Conservation (phyloP, 2,329 filamentous ascomycete genomes). For the Alternaria sp. region DNA sequence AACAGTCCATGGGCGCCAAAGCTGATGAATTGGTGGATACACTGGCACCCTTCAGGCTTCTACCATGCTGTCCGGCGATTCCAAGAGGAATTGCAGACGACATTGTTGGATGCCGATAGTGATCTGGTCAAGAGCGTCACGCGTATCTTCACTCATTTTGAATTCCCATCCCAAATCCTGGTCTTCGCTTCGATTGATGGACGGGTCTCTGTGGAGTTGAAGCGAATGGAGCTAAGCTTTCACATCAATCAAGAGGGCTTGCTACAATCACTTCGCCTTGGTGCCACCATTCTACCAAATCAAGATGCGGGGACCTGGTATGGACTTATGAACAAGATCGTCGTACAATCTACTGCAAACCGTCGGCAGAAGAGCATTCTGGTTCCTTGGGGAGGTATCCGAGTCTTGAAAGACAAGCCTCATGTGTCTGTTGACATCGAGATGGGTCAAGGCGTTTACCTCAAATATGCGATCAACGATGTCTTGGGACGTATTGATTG, state of each 20-base stretch:
- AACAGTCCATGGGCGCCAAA: slow-evolving; percentile 54
- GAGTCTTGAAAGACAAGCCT: slow-evolving; percentile 30
- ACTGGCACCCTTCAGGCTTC: slow-evolving; percentile 32
- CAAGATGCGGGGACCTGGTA: slow-evolving; percentile 70
- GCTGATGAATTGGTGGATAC: slow-evolving; percentile 53
- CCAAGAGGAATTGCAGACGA: slow-evolving; percentile 39
- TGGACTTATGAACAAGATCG: slow-evolving; percentile 66
- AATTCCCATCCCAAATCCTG: slow-evolving; percentile 54
- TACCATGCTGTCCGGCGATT: slow-evolving; percentile 15
- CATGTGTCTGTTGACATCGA: slow-evolving; percentile 58
- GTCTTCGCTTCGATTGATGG: slow-evolving; percentile 56
- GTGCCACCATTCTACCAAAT: slow-evolving; percentile 57
- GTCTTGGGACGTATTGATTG: slow-evolving; percentile 66
- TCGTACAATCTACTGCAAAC: slow-evolving; percentile 60
- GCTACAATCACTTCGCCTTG: slow-evolving; percentile 61
- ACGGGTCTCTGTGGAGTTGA: slow-evolving; percentile 59
- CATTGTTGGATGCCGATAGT: slow-evolving; percentile 62
- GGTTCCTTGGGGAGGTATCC: slow-evolving; percentile 58
- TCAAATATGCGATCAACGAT: slow-evolving; percentile 63
- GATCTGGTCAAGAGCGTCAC: slow-evolving; percentile 52
- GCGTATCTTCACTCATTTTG: slow-evolving; percentile 62
- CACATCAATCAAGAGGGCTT: slow-evolving; percentile 55
- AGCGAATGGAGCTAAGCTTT: slow-evolving; percentile 64
- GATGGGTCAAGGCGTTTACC: slow-evolving; percentile 53
- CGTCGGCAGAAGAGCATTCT: slow-evolving; percentile 60